Base-by-base conservation (phyloP, 495 filamentous ascomycete genomes). In the Neurospora sp. region DNA sequence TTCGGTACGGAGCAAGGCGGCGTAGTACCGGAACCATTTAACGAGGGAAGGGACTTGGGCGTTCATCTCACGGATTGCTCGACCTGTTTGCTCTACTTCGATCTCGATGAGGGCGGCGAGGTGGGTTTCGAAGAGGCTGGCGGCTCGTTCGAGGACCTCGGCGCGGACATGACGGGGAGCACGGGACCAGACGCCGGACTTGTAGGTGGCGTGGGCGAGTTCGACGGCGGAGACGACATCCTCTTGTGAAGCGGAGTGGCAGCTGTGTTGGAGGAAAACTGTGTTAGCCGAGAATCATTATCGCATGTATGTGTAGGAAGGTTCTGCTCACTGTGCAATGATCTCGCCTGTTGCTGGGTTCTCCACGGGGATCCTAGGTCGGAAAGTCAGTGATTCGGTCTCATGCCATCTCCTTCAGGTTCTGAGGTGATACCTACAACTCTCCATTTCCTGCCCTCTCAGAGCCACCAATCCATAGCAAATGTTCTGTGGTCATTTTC, bases 21-120 rank as follows among this genome's bases (percentile, higher is more conserved):
- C 87, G 73, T 88, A 91, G 76, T 91, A 91, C 72, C 88, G 86
- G 73, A 91, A 85, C 89, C 89, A 91, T 76, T 87, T 86, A 0
- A 87, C 84, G 3, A 91, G 82, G 0, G 87, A 88, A 0, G 87
- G 85, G 1, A 91, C 84, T 75, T 91, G 89, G 2, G 89, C 87
- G 5, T 84, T 84, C 89, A 91, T 90, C 75, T 91, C 89, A 16
- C 88, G 87, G 71, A 89, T 83, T 0, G 85, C 87, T 0, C 89
- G 86, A 39, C 89, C 89, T 0, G 89, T 91, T 74, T 91, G 89
- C 31, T 76, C 82, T 11, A 88, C 85, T 77, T 91, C 89, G 11
- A 89, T 80, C 3, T 79, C 76, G 68, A 90, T 85, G 53, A 91
- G 82, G 9, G 82, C 80, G 0, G 84, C 81, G 6, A 91, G 76